Base-by-base conservation (phyloP, 495 filamentous ascomycete species). In the Hypoxylon fuscum region DNA sequence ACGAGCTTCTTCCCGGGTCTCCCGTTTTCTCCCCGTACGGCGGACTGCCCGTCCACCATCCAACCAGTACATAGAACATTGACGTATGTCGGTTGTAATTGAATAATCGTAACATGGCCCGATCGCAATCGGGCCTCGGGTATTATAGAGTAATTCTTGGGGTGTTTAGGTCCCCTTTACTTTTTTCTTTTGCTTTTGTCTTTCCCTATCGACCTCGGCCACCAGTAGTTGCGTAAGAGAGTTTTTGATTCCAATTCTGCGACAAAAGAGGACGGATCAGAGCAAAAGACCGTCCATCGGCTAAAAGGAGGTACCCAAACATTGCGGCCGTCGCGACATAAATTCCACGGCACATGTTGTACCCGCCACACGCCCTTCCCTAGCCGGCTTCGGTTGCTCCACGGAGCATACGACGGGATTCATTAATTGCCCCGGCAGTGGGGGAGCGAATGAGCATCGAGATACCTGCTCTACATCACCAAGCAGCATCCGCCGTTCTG, bases 401-500 rank as follows among this genome's bases (percentile, higher is more conserved):
- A n/a, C n/a, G n/a, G n/a, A n/a, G n/a, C n/a, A n/a, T n/a, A n/a
- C n/a, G n/a, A n/a, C n/a, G n/a, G n/a, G n/a, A n/a, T n/a, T n/a
- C n/a, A n/a, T n/a, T n/a, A n/a, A n/a, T n/a, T n/a, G n/a, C n/a
- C n/a, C n/a, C n/a, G n/a, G n/a, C n/a, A n/a, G n/a, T n/a, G n/a
- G n/a, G n/a, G n/a, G n/a, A n/a, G n/a, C n/a, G n/a, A n/a, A n/a
- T n/a, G n/a, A n/a, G n/a, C n/a, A n/a, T n/a, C n/a, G n/a, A n/a
- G n/a, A n/a, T n/a, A n/a, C n/a, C 48, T 32, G 47, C 31, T 63
- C 55, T 90, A 97, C 93, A 97, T 96, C 71, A 98, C 87, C 56
- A 89, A 83, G 79, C 96, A 98, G 86, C 95, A 98, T 64, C 90
- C 88, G 72, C 84, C 89, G 68, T 81, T 89, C 73, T 95, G 91